Conservation (phyloP, 345 rosid species). For the Acer saccharum region DNA sequence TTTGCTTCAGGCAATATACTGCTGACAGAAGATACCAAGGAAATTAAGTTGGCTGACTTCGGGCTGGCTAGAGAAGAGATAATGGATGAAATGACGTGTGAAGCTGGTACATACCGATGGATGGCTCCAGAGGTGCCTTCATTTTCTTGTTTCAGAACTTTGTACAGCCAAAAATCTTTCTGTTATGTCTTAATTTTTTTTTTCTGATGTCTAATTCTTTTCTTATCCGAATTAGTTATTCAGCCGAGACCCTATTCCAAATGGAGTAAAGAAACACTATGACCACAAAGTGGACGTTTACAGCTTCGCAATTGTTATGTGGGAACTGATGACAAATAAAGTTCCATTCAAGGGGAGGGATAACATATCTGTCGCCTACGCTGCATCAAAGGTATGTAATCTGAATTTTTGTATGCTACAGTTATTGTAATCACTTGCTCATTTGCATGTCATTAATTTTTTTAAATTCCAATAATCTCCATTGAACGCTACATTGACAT, state of each 20-base stretch:
- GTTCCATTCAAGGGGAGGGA: constrained; percentile 45
- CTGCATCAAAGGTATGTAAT: constrained; percentile 39
- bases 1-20: constrained; percentile 51
- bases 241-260: constrained; percentile 42
- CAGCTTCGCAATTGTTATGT: constrained; percentile 62
- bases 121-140: constrained; percentile 79
- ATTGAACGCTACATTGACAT: neutral
- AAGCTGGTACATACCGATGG: constrained; percentile 67
- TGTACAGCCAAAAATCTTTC: neutral
- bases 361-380: constrained; percentile 35
- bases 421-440: neutral
- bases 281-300: constrained; percentile 79
- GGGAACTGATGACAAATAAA: constrained; percentile 65
- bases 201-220: constrained; percentile 6
- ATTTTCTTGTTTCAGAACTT: neutral
- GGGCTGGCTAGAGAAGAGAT: constrained; percentile 59
- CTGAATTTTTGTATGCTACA: neutral
- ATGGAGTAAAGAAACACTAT: constrained; percentile 50
- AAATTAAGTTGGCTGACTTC: constrained; percentile 57
- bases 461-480: neutral
- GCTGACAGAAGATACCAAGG: constrained; percentile 44
- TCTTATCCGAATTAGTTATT: constrained; percentile 36
- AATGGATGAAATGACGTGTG: constrained; percentile 50
- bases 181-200: constrained; percentile 5
- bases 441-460: neutral